Conservation (phyloP, 1,284 basidiomycete genomes). For the Leccinum proliferum region DNA sequence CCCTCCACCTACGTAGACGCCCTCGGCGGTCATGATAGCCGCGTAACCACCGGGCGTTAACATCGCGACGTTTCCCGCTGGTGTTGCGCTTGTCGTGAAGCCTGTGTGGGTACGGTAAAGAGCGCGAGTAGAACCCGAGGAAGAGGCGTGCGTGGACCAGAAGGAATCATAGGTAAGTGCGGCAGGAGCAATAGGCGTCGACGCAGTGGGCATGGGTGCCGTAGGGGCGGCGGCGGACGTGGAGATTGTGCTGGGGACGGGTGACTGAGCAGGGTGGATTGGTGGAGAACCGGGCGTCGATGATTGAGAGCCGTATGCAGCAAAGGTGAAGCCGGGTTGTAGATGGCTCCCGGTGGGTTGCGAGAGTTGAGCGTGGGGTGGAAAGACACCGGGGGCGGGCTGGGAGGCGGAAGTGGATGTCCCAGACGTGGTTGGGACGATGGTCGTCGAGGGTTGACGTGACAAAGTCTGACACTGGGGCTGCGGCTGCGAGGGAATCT, state of each 20-base stretch:
- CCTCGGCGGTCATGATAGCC: constrained; percentile 28
- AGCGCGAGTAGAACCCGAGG: constrained; percentile 22
- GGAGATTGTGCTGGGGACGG: not conserved
- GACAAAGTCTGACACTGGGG: constrained; percentile 5
- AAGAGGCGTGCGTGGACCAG: constrained; percentile 50
- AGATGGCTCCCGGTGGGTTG: constrained; percentile 12
- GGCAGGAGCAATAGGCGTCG: constrained; percentile 14
- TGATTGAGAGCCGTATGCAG: constrained; percentile 8
- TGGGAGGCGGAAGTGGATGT: not conserved
- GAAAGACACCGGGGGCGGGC: not conserved
- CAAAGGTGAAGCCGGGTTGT: constrained; percentile 5
- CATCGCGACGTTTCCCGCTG: constrained; percentile 28
- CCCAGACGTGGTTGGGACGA: constrained; percentile 3
- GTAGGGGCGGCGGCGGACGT: not conserved
- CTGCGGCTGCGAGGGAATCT: constrained; percentile 10
- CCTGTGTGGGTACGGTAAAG: constrained; percentile 30
- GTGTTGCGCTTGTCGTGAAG: constrained; percentile 21
- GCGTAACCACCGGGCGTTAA: constrained; percentile 28
- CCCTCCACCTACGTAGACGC: constrained; percentile 29
- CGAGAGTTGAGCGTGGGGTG: constrained; percentile 2
- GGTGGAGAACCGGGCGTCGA: not conserved
- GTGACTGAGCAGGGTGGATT: constrained; percentile 4
- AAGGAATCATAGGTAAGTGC: constrained; percentile 60
- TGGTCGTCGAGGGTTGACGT: constrained; percentile 5
- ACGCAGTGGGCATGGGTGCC: not conserved